Evolutionary conservation across 257 asterid species (phyloP), one percentile per base, ranked within the genome.

Genomic region (Gentiana dahurica): DNA sequence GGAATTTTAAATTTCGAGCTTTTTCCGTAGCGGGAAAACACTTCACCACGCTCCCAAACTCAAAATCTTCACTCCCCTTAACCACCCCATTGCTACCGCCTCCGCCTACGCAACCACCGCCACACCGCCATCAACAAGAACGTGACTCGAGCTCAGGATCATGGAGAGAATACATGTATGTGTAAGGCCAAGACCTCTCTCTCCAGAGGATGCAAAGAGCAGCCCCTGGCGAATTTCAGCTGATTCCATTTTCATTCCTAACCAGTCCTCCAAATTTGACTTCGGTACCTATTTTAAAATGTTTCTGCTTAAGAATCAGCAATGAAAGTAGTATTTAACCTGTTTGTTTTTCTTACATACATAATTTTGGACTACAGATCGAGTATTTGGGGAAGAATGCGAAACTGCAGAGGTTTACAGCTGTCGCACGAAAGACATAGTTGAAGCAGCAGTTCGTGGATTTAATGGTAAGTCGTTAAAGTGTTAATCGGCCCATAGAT

Each of bases 161-260:
- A 85, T 89, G 95, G 97, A 89, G 72, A 84, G 95, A 65, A 89
- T 89, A 60, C 95, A 86, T 65, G 95, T 89, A 2, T 80, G 95
- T 0, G 95, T 86, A 32, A 71, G 97, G 65, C 81, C 95, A 4
- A 71, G 93, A 51, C 97, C 97, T 8, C 89, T 89, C 51, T 75
- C 89, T 3, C 55, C 65, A 12, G 97, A 86, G 51, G 98, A 90
- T 24, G 75, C 85, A 11, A 82, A 65, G 73, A 52, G 72, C 59
- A 80, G 91, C 56, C 98, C 98, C 0, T 90, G 96, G 98, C 80
- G 94, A 54, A 79, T 90, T 54, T 72, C 79, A 1, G 84, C 67
- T 7, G 82, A 82, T 60, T 71, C 94, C 6, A 84, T 90, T 44
- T 79, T 43, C 63, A 73, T 82, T 45, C 80, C 85, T 35, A 90